phyloP scores from a whole-genome alignment of 2,329 filamentous ascomycete genomes.

The Elsinoe necatrix region DNA sequence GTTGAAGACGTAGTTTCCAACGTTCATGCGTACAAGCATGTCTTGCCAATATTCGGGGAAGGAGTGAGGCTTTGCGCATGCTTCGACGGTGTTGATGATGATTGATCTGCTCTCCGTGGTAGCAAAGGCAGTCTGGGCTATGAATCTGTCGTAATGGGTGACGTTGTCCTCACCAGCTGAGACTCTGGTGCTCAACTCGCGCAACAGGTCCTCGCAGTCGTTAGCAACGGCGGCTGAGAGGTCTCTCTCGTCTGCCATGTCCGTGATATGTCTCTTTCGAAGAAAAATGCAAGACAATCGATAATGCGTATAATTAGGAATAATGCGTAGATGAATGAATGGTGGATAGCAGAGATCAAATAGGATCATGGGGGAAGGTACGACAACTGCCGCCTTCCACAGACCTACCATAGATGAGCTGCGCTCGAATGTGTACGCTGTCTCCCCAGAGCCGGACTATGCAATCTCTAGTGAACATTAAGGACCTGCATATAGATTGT shows the following conservation, averaged over 20 bases:
- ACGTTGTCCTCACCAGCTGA: neutral
- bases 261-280: too few relatives aligned
- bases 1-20: constrained; percentile 39
- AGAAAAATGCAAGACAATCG: neutral
- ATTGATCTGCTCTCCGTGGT: neutral
- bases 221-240: neutral
- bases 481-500: neutral
- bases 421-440: too few relatives aligned
- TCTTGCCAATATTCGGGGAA: constrained; percentile 22
- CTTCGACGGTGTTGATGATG: neutral
- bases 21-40: constrained; percentile 31
- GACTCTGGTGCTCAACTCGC: neutral
- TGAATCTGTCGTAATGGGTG: neutral
- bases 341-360: neutral
- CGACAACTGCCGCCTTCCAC: neutral
- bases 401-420: neutral
- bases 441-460: too few relatives aligned
- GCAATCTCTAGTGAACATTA: too few relatives aligned
- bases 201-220: neutral
- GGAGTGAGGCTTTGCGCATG: neutral
- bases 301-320: neutral
- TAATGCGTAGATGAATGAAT: neutral
- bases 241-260: too few relatives aligned
- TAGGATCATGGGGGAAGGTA: neutral
- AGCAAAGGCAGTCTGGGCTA: neutral